Evolutionary conservation across 345 rosid genomes (phyloP), one percentile per base, ranked within the genome.

Genomic region (Citrus glauca): DNA sequence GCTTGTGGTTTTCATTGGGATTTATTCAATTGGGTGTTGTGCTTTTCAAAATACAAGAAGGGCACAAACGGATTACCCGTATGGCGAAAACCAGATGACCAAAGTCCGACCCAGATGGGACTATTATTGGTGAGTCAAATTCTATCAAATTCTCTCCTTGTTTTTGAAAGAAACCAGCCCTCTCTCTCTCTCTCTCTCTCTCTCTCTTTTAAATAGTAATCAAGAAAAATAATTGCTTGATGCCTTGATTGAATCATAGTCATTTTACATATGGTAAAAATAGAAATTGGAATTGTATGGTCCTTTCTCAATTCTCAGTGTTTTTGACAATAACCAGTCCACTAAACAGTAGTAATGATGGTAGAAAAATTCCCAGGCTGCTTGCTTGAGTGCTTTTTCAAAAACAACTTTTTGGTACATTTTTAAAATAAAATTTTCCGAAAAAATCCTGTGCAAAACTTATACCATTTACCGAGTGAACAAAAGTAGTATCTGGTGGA

Each of bases 81-180:
- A 87, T 35, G 95, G 94, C 11, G 84, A 76, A 7, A 88, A 89
- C 79, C 82, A 95, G 85, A 90, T 91, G 95, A 35, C 80, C 87
- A 94, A 96, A 80, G 81, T 86, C 79, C 86, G 91, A 71, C 93
- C 94, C 48, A 78, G 95, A 75, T 89, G 97, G 94, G 97, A 86
- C 84, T 87, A 90, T 72, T 78, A 90, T 20, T 92, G 98, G 99
- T 90, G n/a, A 83, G 86, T 84, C 32, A 64, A 2, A 19, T 45
- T 5, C n/a, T 61, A 40, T 10, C 24, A n/a, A 28, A 27, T 72
- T 55, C 50, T 33, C 27, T 64, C 17, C 30, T 14, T 14, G 66
- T 63, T 63, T 63, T 11, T 27, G 7, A 28, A 30, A 8, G 27
- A 9, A 59, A n/a, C 27, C 9, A n/a, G 62, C 22, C 22, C 17